phyloP scores from a whole-genome alignment of 2,329 filamentous ascomycete genomes.

The Coniochaeta ligniaria region DNA sequence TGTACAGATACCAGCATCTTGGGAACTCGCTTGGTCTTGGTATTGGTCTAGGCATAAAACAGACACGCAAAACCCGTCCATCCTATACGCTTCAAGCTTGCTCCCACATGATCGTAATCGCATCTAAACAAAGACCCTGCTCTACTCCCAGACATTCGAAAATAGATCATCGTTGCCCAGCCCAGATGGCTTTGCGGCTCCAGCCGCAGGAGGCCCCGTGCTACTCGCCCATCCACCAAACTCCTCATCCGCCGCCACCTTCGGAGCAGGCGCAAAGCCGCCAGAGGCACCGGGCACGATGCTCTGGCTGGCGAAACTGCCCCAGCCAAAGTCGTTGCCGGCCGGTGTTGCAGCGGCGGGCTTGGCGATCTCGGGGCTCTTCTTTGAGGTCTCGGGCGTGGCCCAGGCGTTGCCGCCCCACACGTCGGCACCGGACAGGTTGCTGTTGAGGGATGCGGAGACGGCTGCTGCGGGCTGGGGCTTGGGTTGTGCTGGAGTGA shows the following conservation, averaged over 20 bases:
- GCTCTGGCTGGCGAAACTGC: constrained; percentile 48
- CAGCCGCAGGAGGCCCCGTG: constrained; percentile 35
- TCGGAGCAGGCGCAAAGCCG: constrained; percentile 57
- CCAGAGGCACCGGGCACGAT: constrained; percentile 57
- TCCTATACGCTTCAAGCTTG: neutral
- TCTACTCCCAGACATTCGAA: constrained; percentile 87
- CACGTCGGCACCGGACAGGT: constrained; percentile 55
- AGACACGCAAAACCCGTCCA: neutral
- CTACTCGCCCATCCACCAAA: constrained; percentile 92
- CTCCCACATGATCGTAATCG: no score
- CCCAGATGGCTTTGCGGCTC: constrained; percentile 44
- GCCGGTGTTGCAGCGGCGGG: constrained; percentile 33
- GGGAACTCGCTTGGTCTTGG: neutral
- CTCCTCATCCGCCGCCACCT: constrained; percentile 83
- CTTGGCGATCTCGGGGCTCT: constrained; percentile 47
- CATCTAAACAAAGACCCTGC: neutral
- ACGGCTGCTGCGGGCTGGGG: constrained; percentile 33
- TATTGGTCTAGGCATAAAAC: constrained; percentile 4
- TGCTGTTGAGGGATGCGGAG: constrained; percentile 26
- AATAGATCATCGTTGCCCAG: constrained; percentile 80
- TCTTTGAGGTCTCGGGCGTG: constrained; percentile 39
- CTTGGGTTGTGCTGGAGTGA: constrained; percentile 48
- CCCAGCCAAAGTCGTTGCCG: constrained; percentile 55
- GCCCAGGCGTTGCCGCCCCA: constrained; percentile 87
- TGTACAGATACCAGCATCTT: neutral